Evolutionary conservation across 2,329 filamentous ascomycete species (phyloP).

Genomic region (Fusarium anthophilum): DNA sequence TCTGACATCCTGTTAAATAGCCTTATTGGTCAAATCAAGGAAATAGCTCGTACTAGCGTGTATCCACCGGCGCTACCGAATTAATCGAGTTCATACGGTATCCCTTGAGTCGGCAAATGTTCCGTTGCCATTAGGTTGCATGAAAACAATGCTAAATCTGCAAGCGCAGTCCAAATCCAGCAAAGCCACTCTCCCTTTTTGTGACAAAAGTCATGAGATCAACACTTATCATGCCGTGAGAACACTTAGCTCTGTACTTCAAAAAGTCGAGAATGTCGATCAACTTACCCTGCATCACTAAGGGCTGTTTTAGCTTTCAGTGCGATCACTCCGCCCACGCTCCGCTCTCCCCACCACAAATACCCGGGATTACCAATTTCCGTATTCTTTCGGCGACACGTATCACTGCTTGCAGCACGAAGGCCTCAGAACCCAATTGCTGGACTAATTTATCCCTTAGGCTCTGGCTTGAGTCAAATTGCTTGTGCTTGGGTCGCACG

Average conservation of each 20-base stretch:
- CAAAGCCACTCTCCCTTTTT: not conserved
- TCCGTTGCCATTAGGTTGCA: not conserved
- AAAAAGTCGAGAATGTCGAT: not conserved
- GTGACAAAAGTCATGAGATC: not conserved
- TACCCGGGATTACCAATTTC: not conserved
- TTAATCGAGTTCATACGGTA: too few species aligned
- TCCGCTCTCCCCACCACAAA: not conserved
- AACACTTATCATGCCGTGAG: not conserved
- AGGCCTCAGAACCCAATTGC: not conserved
- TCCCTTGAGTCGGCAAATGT: not conserved
- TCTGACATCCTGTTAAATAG: too few species aligned
- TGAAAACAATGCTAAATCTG: not conserved
- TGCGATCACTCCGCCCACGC: too few species aligned
- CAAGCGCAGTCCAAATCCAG: not conserved
- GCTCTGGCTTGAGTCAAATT: not conserved
- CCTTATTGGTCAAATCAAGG: too few species aligned
- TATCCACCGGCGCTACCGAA: too few species aligned
- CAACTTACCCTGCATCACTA: not conserved
- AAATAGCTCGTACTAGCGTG: too few species aligned
- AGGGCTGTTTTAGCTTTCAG: not conserved
- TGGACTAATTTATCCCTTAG: not conserved
- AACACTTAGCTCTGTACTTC: not conserved
- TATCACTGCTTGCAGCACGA: not conserved
- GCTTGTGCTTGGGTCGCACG: not conserved
- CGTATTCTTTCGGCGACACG: not conserved